Evolutionary conservation across 2,329 filamentous ascomycete species (phyloP).

Genomic region (Hymenoscyphus salicellus): DNA sequence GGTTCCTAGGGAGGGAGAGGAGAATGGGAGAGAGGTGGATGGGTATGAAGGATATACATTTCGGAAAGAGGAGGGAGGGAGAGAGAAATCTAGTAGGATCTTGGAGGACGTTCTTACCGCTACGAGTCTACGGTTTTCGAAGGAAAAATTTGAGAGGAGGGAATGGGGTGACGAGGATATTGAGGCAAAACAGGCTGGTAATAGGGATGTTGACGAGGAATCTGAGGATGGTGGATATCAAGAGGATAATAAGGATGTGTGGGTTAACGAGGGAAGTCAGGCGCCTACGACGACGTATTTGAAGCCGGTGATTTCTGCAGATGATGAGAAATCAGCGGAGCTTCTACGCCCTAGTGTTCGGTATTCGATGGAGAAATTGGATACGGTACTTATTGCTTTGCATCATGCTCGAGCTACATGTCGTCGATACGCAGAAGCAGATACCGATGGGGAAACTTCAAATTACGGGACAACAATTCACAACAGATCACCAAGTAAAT

Average conservation of each 20-base stretch:
- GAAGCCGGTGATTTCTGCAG: slow-evolving; percentile 57
- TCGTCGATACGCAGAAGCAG: slow-evolving; percentile 30
- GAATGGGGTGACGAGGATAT: slow-evolving; percentile 33
- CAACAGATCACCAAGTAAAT: background rate
- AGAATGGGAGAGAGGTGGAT: slow-evolving; percentile 46
- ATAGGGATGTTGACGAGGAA: background rate
- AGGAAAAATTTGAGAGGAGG: slow-evolving; percentile 55
- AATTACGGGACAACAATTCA: background rate
- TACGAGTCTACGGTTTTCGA: slow-evolving; percentile 63
- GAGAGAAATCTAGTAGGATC: slow-evolving; percentile 52
- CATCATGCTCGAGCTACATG: slow-evolving; percentile 63
- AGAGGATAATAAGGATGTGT: slow-evolving; percentile 13
- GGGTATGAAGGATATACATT: slow-evolving; percentile 52
- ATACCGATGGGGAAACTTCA: slow-evolving; percentile 27
- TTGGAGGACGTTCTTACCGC: slow-evolving; percentile 71
- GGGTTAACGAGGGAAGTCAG: background rate
- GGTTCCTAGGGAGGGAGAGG: slow-evolving; percentile 60
- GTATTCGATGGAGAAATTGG: slow-evolving; percentile 68
- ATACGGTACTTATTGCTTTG: slow-evolving; percentile 66
- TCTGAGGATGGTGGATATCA: slow-evolving; percentile 12
- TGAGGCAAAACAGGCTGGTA: slow-evolving; percentile 17
- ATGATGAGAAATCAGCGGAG: slow-evolving; percentile 65
- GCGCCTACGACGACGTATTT: slow-evolving; percentile 10
- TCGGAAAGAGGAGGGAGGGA: slow-evolving; percentile 41
- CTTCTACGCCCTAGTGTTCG: slow-evolving; percentile 67